Evolutionary conservation across 768 basidiomycete genomes (phyloP).

Genomic region (Clitopilus passeckerianus): DNA sequence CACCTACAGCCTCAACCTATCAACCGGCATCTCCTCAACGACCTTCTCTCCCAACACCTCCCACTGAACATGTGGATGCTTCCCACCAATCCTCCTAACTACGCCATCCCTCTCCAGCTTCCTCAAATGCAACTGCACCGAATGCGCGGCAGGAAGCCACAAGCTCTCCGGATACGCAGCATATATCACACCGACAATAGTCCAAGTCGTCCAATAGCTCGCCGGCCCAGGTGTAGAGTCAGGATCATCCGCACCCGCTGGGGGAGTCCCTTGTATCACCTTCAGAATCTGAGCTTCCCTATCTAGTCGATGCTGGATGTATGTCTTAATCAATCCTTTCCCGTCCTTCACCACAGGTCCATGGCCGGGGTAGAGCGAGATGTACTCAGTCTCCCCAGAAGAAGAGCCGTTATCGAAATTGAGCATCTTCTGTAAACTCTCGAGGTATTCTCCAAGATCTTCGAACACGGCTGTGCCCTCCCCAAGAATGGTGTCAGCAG

Average conservation of each 20-base stretch:
- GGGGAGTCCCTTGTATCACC: conserved; percentile 33
- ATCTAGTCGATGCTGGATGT: conserved; percentile 77
- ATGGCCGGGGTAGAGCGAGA: conserved; percentile 80
- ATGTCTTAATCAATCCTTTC: conserved; percentile 53
- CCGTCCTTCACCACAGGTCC: conserved; percentile 74
- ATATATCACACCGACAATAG: conserved; percentile 64
- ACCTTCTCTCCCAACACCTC: conserved; percentile 15
- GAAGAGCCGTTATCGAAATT: conserved; percentile 26
- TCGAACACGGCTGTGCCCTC: conserved; percentile 89
- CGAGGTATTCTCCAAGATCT: conserved; percentile 68
- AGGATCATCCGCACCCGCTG: conserved; percentile 9
- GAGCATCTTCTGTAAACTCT: conserved; percentile 57
- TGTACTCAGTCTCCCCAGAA: conserved; percentile 22
- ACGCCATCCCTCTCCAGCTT: conserved; percentile 67
- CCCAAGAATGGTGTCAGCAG: conserved; percentile 88
- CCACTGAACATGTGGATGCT: conserved; percentile 50
- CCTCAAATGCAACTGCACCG: conserved; percentile 64
- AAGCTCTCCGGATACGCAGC: conserved; percentile 64
- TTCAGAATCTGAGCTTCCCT: conserved; percentile 76
- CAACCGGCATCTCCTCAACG: not conserved
- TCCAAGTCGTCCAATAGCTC: conserved; percentile 55
- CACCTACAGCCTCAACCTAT: not conserved
- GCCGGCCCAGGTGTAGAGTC: conserved; percentile 1
- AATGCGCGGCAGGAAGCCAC: conserved; percentile 68
- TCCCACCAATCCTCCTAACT: conserved; percentile 47